These are phyloP conservation scores for Mycena leptocephala DNA, from an alignment of 768 basidiomycete genomes.

Conservation along the genomic window DNA sequence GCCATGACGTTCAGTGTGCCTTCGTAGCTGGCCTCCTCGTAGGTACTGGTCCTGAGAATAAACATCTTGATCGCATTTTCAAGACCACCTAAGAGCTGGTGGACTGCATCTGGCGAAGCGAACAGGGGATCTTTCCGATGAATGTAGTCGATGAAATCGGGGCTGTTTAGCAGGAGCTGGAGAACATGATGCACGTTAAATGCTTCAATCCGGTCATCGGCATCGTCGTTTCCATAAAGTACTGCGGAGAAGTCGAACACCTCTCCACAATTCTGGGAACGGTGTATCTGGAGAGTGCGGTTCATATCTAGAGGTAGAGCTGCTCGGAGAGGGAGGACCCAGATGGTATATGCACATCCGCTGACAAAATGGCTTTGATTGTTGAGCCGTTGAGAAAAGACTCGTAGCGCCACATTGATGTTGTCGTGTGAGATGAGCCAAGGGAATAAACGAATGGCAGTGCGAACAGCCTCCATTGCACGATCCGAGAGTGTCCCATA, in stretches of 20 bases:
- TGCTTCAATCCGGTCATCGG: neutral
- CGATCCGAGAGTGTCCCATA: neutral
- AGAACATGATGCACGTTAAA: neutral
- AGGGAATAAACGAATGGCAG: constrained; percentile 24
- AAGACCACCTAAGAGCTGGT: constrained; percentile 30
- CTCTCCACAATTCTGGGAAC: neutral
- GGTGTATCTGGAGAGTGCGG: constrained; percentile 11
- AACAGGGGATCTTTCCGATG: neutral
- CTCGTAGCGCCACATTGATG: constrained; percentile 37
- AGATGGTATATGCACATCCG: too few relatives aligned
- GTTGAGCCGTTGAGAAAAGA: too few relatives aligned
- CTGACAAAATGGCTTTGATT: too few relatives aligned
- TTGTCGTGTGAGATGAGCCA: constrained; percentile 42
- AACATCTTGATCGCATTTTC: constrained; percentile 23
- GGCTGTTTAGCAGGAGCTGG: neutral
- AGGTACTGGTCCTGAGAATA: constrained; percentile 36
- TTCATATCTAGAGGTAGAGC: constrained; percentile 21
- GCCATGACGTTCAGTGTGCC: neutral
- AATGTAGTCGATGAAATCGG: neutral
- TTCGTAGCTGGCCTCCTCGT: constrained; percentile 41
- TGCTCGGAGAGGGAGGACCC: too few relatives aligned
- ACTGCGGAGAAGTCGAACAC: neutral
- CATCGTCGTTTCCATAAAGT: neutral
- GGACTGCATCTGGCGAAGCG: constrained; percentile 25
- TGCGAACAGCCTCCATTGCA: constrained; percentile 28